Evolutionary conservation across 2,329 filamentous ascomycete genomes (phyloP).

Genomic region (Penicillium corylophilum): DNA sequence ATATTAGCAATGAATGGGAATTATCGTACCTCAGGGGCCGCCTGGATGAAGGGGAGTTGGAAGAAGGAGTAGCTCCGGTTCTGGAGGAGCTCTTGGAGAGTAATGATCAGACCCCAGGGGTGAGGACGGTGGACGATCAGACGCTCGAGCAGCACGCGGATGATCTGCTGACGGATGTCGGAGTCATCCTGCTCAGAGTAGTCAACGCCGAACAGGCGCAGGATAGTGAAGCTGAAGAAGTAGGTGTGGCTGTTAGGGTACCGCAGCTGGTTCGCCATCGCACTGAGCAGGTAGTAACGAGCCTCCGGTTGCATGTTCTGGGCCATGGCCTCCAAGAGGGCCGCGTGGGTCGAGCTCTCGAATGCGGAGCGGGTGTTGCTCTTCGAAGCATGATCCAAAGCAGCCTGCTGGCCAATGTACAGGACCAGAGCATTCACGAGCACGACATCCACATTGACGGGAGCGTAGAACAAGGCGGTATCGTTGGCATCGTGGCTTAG

Average conservation of each 20-base stretch:
- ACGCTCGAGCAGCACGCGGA: slow-evolving; percentile 82
- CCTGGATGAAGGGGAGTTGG: slow-evolving; percentile 87
- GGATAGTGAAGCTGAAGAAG: slow-evolving; percentile 83
- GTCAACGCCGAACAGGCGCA: slow-evolving; percentile 81
- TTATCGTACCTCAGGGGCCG: slow-evolving; percentile 72
- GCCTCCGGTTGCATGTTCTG: slow-evolving; percentile 73
- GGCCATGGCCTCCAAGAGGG: slow-evolving; percentile 72
- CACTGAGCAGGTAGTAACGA: slow-evolving; percentile 79
- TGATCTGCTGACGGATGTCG: slow-evolving; percentile 86
- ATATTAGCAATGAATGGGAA: neutral
- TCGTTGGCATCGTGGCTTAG: slow-evolving; percentile 58
- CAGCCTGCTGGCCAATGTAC: slow-evolving; percentile 74
- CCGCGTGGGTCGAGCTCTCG: slow-evolving; percentile 66
- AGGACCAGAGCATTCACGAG: slow-evolving; percentile 81
- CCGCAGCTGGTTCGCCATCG: slow-evolving; percentile 87
- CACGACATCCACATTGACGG: slow-evolving; percentile 65
- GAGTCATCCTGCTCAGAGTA: slow-evolving; percentile 67
- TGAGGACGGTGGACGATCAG: slow-evolving; percentile 87
- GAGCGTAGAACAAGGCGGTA: slow-evolving; percentile 65
- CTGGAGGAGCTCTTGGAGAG: slow-evolving; percentile 84
- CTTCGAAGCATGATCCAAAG: slow-evolving; percentile 58
- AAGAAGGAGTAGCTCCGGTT: slow-evolving; percentile 91
- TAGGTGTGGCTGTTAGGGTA: slow-evolving; percentile 87
- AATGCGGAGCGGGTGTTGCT: slow-evolving; percentile 60
- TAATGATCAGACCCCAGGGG: slow-evolving; percentile 91